Conservation (phyloP, 352 stramenopile genomes). For the Blastocystis sp. region DNA sequence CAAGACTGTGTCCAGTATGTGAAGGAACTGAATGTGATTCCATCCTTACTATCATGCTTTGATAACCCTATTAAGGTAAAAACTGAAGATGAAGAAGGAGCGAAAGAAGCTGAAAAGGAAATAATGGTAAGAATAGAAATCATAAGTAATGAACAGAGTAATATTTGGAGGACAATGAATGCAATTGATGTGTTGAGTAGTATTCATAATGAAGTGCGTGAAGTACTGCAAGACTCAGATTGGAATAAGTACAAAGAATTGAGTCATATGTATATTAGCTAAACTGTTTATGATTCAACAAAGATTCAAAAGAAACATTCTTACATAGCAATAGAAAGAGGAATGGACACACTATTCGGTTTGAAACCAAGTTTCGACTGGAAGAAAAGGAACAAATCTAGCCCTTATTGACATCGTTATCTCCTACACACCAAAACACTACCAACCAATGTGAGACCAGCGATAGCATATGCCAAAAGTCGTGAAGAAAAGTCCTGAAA, state of each 20-base stretch:
- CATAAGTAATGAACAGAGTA: background rate
- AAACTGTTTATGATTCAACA: background rate
- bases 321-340: too few species aligned
- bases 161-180: background rate
- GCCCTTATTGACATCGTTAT: background rate
- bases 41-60: constrained; percentile 5
- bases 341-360: too few species aligned
- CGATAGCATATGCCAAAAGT: constrained; percentile 39
- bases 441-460: constrained; percentile 23
- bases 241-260: background rate
- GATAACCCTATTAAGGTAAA: background rate
- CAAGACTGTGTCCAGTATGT: constrained; percentile 14
- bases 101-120: background rate
- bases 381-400: constrained; percentile 55
- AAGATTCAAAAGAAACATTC: background rate
- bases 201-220: constrained; percentile 13
- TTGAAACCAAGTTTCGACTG: constrained; percentile 17
- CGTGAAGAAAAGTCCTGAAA: constrained; percentile 25
- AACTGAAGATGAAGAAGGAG: background rate
- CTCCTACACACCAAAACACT: constrained; percentile 49
- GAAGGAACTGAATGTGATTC: constrained; percentile 4
- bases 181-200: background rate
- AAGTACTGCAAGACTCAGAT: background rate
- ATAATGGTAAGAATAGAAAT: background rate
- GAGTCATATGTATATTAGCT: background rate